Evolutionary conservation across 768 basidiomycete species (phyloP).

Genomic region (Porphyrellus cyaneotinctus): DNA sequence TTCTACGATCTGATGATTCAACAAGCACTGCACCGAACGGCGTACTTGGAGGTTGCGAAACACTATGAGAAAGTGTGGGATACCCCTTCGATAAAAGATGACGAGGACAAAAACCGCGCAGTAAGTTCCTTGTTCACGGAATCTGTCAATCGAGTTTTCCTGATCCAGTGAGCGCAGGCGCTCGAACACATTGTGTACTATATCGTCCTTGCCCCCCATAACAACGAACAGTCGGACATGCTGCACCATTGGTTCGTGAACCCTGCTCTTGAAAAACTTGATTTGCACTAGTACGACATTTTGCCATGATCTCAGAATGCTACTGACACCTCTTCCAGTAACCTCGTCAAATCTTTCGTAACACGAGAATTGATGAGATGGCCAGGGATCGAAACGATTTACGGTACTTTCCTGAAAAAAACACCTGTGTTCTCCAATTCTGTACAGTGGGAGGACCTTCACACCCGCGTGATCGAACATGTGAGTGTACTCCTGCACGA

Average conservation of each 20-base stretch:
- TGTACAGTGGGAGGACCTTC: constrained; percentile 92
- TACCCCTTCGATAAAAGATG: constrained; percentile 89
- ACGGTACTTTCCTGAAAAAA: constrained; percentile 76
- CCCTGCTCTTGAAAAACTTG: constrained; percentile 73
- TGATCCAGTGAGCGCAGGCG: constrained; percentile 47
- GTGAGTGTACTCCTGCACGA: constrained; percentile 44
- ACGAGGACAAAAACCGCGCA: constrained; percentile 65
- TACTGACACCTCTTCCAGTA: constrained; percentile 45
- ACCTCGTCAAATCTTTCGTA: constrained; percentile 90
- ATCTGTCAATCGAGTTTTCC: background rate
- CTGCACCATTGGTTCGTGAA: constrained; percentile 81
- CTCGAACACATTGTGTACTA: constrained; percentile 95
- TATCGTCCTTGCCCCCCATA: constrained; percentile 87
- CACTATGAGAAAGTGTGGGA: constrained; percentile 98
- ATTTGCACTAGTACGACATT: constrained; percentile 73
- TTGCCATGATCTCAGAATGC: constrained; percentile 1
- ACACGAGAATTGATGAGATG: constrained; percentile 94
- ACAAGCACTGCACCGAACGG: constrained; percentile 77
- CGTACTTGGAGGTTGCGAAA: constrained; percentile 92
- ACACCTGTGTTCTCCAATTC: constrained; percentile 76
- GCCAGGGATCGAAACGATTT: constrained; percentile 88
- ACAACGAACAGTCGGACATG: constrained; percentile 98
- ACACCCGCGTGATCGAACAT: constrained; percentile 94
- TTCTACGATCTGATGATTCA: constrained; percentile 97
- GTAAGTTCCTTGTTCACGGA: constrained; percentile 37